Evolutionary conservation across 2,329 filamentous ascomycete genomes (phyloP).

Genomic region (Kalaharituber pfeilii): DNA sequence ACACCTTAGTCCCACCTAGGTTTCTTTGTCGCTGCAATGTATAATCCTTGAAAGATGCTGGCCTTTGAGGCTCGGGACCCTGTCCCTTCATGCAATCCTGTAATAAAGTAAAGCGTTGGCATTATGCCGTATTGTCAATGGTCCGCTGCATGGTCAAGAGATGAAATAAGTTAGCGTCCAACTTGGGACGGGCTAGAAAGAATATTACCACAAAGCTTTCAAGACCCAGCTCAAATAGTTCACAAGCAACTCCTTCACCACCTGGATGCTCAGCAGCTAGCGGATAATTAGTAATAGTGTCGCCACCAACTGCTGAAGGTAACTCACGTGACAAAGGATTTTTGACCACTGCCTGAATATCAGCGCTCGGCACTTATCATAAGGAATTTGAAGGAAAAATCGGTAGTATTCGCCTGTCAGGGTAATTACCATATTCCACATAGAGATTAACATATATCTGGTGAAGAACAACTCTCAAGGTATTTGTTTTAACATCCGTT

Average conservation of each 20-base stretch:
- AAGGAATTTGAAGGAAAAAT: background rate
- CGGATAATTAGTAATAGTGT: background rate
- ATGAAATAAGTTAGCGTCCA: too few species aligned
- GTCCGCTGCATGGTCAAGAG: too few species aligned
- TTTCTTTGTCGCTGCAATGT: too few species aligned
- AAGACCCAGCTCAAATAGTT: conserved; percentile 52
- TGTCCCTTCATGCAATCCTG: too few species aligned
- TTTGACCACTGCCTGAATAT: conserved; percentile 42
- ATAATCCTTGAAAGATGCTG: too few species aligned
- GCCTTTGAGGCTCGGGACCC: too few species aligned
- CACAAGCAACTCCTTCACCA: conserved; percentile 51
- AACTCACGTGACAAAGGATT: conserved; percentile 42
- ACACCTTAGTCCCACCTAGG: too few species aligned
- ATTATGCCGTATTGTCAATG: too few species aligned
- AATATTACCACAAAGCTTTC: conserved; percentile 64
- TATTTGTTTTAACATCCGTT: conserved; percentile 73
- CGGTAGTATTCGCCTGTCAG: background rate
- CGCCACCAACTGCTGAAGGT: background rate
- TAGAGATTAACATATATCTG: conserved; percentile 98
- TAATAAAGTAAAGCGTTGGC: too few species aligned
- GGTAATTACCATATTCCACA: conserved; percentile 66
- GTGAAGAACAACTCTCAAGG: conserved; percentile 84
- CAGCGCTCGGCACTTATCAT: background rate
- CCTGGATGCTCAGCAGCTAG: conserved; percentile 46
- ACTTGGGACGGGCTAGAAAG: too few species aligned